These are phyloP conservation scores for Apiotrichum laibachii DNA, from an alignment of 1,284 basidiomycete species.

Conservation along the genomic window DNA sequence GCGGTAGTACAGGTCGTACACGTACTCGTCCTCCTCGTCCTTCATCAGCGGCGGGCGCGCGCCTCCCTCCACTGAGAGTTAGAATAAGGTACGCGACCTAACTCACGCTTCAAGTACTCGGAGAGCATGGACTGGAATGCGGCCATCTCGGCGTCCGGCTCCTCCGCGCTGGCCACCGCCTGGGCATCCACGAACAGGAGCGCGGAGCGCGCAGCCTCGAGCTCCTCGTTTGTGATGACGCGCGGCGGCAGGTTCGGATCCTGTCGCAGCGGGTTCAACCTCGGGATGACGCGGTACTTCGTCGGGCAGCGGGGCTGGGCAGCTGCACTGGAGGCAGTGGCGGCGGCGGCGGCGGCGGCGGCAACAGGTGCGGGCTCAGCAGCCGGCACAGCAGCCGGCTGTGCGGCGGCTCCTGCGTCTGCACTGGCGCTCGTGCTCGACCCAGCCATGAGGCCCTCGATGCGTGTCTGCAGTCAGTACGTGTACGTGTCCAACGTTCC, in stretches of 20 bases:
- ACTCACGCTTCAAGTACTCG: constrained; percentile 47
- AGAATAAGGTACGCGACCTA: no score
- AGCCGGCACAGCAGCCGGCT: not conserved
- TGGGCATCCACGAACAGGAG: constrained; percentile 47
- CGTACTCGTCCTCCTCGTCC: constrained; percentile 48
- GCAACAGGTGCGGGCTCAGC: not conserved
- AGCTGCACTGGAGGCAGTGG: not conserved
- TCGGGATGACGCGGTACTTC: constrained; percentile 42
- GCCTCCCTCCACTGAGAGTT: constrained; percentile 21
- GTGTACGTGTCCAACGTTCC: no score
- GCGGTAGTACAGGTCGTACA: constrained; percentile 52
- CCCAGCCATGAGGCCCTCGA: constrained; percentile 15
- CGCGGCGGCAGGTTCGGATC: constrained; percentile 33
- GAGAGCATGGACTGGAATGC: constrained; percentile 50
- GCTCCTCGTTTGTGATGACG: constrained; percentile 38
- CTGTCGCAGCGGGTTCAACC: constrained; percentile 20
- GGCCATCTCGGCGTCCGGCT: constrained; percentile 45
- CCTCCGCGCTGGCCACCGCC: constrained; percentile 31
- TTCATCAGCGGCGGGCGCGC: constrained; percentile 3
- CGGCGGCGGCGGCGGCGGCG: not conserved
- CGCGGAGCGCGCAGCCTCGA: constrained; percentile 21
- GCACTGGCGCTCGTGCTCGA: not conserved
- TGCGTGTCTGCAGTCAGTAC: constrained; percentile 18
- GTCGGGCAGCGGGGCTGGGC: not conserved
- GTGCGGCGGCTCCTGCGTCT: not conserved